phyloP scores from a whole-genome alignment of 352 stramenopile genomes.

The Globisporangium alternatum region DNA sequence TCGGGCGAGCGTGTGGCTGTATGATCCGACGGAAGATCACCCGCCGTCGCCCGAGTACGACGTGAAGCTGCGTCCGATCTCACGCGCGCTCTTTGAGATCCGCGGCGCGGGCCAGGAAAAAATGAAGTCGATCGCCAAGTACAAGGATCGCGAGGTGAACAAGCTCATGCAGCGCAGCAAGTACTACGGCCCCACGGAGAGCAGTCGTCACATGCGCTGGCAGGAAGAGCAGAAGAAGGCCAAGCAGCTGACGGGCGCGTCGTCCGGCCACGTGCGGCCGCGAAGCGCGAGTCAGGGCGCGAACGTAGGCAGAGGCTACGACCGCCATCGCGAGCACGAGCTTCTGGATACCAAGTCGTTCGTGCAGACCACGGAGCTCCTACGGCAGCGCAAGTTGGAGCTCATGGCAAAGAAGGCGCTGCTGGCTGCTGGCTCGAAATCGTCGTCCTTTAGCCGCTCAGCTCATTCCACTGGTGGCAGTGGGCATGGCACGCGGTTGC shows the following conservation, averaged over 20 bases:
- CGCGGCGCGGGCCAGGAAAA: conserved; percentile 58
- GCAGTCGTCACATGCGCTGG: conserved; percentile 74
- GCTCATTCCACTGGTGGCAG: neutral
- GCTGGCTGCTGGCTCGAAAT: neutral
- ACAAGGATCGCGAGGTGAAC: conserved; percentile 46
- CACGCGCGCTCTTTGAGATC: conserved; percentile 74
- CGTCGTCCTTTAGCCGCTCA: neutral
- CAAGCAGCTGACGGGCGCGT: conserved; percentile 15
- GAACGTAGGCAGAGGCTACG: conserved; percentile 23
- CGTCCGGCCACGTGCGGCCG: conserved; percentile 12
- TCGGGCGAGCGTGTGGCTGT: conserved; percentile 57
- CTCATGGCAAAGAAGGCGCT: conserved; percentile 17
- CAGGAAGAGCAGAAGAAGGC: conserved; percentile 62
- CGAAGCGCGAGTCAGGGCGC: conserved; percentile 41
- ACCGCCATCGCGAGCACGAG: conserved; percentile 28
- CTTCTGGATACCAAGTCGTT: conserved; percentile 54
- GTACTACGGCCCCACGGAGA: conserved; percentile 78
- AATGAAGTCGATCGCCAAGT: conserved; percentile 47
- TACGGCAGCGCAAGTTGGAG: conserved; percentile 30
- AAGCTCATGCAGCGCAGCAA: conserved; percentile 64
- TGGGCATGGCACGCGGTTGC: conserved; percentile 5
- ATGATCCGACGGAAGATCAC: conserved; percentile 55
- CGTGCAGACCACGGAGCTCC: conserved; percentile 52
- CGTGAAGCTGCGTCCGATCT: conserved; percentile 72
- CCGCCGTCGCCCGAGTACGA: conserved; percentile 30